Evolutionary conservation across 2,329 filamentous ascomycete genomes (phyloP), one percentile per base, ranked within the genome.

Genomic region (Penicillium olsonii): DNA sequence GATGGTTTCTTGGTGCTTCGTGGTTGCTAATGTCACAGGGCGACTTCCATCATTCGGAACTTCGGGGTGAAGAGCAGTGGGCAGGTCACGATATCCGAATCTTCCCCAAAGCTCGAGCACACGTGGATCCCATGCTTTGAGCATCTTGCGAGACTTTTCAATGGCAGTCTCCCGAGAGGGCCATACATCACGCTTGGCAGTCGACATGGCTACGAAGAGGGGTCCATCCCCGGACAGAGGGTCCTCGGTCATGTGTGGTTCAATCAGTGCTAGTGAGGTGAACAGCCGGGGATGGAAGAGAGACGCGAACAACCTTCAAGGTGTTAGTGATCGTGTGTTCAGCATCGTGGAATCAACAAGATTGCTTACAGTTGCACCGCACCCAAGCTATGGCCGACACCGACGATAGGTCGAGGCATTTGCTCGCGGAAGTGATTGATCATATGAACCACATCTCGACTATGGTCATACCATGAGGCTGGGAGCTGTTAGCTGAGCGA

Each of bases 381-480:
- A 15, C 47, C 47, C 47, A 50, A 34, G 31, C 88, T 92, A 71
- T 50, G 47, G 20, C 47, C 41, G 14, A 50, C 37, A 2, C 41
- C 41, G 5, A 50, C 26, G 6, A 50, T 50, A 6, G 47, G 29
- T 14, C 42, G 26, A 9, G 47, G 37, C 42, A 50, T 50, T 14
- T 50, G 24, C 4, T 50, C 41, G 3, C 41, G 41, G 15, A 50
- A 50, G 3, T 26, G 37, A 22, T 50, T 50, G 14, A 50, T 31
- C 37, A 50, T 50, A 20, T 50, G 35, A 10, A 50, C 9, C 34
- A 50, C 26, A 40, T 50, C 47, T 10, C 47, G 47, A 15, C 41
- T 40, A 12, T 50, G 47, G 12, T 45, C 47, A n/a, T 45, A 76
- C 89, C 90, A 95, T 54, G 79, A 81, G 27, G 88, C 88, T 68